Evolutionary conservation across 768 basidiomycete genomes (phyloP), one percentile per base, ranked within the genome.

Genomic region (Hygrocybe coccinea): DNA sequence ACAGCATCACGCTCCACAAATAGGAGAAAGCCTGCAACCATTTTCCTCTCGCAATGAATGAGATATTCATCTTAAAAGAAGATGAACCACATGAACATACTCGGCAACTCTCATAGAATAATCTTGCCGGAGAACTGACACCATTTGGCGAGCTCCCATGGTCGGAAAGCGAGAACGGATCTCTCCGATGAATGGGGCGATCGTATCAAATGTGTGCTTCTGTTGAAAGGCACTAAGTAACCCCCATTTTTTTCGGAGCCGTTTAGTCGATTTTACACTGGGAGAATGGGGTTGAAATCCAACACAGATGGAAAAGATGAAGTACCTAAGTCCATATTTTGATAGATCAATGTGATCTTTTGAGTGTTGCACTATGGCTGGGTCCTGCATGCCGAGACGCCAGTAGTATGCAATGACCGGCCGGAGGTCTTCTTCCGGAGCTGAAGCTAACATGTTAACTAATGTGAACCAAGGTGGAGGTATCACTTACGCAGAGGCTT

Each of bases 1-100:
- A 75, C 64, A 1, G 62, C 59, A 19, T 50, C 46, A 17, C 55
- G 54, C 44, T 59, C 54, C 11, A 25, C 22, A 2, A 45, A 9
- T 17, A 17, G 6, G 11, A 56, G 25, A 36, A 44, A 56, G 12
- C 52, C 19, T 4, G 5, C 36, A 7, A 56, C 34, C 22, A 51
- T 12, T 7, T 45, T 35, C 50, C 56, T 56, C 29, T 29, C 8
- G 29, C 29, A 29, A 29, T 29, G 29, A 29, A 29, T 29, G 4
- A 29, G 29, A 29, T 29, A 29, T 29, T 29, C 29, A 29, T 29
- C 29, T 29, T 29, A 29, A 29, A n/a, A n/a, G n/a, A 29, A 29
- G 29, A 29, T 29, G 29, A 29, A 29, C 29, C 29, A 29, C 29
- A 29, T 29, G 29, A 17, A 56, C 57, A 12, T 46, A 63, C 62